Evolutionary conservation across 345 rosid species (phyloP), one percentile per base, ranked within the genome.

Genomic region (Fremontodendron californicum): DNA sequence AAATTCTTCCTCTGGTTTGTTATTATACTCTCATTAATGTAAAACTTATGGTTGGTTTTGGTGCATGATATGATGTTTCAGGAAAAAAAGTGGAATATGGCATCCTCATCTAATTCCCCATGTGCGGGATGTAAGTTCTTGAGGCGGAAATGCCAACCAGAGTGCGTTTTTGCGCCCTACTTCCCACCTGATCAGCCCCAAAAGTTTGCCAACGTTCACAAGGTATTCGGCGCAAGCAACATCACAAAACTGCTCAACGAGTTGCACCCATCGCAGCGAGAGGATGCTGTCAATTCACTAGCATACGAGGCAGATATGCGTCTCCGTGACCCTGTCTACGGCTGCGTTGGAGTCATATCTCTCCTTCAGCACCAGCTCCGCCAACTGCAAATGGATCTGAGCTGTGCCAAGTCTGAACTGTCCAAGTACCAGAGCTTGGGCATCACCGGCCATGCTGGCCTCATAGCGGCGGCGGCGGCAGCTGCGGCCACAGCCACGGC

Each of bases 401-500:
- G 84, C 85, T 82, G 89, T 5, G 93, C 93, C 0, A 86, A 87
- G 25, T 87, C 89, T 0, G 93, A 90, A 75, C 86, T 90, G 4
- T 87, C 93, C 9, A 88, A 88, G 82, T 90, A 90, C 78, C 90
- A 89, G 43, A 87, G 84, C 83, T 76, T 88, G 0, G 88, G 88
- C 1, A 84, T 88, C 77, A 81, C 83, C 0, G 88, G 88, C 35
- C 93, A 84, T 18, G 88, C 90, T 1, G 88, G 93, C 9, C 88
- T 89, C 67, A 87, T 91, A 18, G 88, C 92, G 0, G 89, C 91
- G 0, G n/a, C n/a, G n/a, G 86, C 90, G 0, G 88, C 90, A 2
- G 87, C 92, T 0, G 87, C 92, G 0, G 80, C 86, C 68, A 74
- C 82, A 13, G 71, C 85, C 15, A 78, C 81, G 6, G 71, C 78